Percentiles rank a stretch among this genome's conserved stretches.
Evolutionary conservation across 495 filamentous ascomycete species (phyloP).

Genomic region (Alectoria sarmentosa): DNA sequence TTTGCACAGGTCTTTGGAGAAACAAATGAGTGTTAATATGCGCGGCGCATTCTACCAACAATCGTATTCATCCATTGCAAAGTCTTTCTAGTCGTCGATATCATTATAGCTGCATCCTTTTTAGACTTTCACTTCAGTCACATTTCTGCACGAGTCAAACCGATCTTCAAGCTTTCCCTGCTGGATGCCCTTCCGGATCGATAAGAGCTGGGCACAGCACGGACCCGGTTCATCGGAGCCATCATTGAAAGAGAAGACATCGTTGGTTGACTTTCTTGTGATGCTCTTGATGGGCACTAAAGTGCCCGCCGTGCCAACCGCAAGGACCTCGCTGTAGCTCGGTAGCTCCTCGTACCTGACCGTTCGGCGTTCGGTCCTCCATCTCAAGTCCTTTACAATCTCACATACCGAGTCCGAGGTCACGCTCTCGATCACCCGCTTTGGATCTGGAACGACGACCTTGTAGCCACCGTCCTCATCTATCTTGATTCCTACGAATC

Average conservation of each 20-base stretch:
- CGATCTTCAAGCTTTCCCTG: slow-evolving; percentile 69
- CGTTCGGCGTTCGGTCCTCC: slow-evolving; percentile 56
- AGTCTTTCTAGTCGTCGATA: too few relatives aligned
- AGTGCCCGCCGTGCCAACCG: slow-evolving; percentile 86
- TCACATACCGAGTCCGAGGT: slow-evolving; percentile 64
- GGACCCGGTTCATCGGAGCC: slow-evolving; percentile 61
- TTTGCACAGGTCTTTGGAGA: too few relatives aligned
- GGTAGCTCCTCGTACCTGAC: slow-evolving; percentile 75
- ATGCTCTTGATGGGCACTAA: slow-evolving; percentile 88
- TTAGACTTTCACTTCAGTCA: too few relatives aligned
- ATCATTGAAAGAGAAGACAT: slow-evolving; percentile 62
- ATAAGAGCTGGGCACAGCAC: slow-evolving; percentile 59
- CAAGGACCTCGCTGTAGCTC: slow-evolving; percentile 77
- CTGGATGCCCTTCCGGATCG: slow-evolving; percentile 80
- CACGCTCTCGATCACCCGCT: slow-evolving; percentile 74
- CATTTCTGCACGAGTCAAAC: too few relatives aligned
- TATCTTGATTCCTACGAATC: slow-evolving; percentile 72
- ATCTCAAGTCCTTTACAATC: slow-evolving; percentile 60
- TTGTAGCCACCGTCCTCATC: slow-evolving; percentile 53
- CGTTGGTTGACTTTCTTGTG: slow-evolving; percentile 56
- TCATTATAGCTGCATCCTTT: too few relatives aligned
- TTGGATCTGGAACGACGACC: slow-evolving; percentile 71
- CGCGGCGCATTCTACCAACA: too few relatives aligned
- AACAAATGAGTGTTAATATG: too few relatives aligned
- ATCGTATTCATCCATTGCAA: too few relatives aligned